Percentiles rank a stretch among this genome's conserved stretches.
These are phyloP conservation scores for Chlamydomonas sphaeroides DNA, from an alignment of 139 green algal genomes.

Conservation along the genomic window DNA sequence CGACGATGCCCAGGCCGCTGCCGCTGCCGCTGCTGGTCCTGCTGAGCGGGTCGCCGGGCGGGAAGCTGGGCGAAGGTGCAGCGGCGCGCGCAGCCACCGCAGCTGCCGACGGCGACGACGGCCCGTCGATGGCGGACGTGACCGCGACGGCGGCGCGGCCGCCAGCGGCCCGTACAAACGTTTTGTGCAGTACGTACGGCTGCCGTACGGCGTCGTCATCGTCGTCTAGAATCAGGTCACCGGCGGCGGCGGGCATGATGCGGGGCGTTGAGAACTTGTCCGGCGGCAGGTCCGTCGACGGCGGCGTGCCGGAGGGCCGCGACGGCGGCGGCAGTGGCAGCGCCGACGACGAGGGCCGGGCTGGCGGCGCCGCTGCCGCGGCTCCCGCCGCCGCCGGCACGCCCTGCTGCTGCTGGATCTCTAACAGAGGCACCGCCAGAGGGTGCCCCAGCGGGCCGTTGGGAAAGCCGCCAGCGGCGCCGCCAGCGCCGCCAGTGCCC, in stretches of 20 bases:
- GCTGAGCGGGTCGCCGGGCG: conserved; percentile 2
- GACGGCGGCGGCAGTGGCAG: not conserved
- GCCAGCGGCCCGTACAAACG: not conserved
- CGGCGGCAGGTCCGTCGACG: conserved; percentile 6
- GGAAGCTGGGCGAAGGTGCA: not conserved
- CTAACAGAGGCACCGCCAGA: not conserved
- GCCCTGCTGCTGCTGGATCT: not conserved
- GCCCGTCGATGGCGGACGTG: not conserved
- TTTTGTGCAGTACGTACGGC: conserved; percentile 20
- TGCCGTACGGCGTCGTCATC: not conserved
- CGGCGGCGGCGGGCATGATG: not conserved
- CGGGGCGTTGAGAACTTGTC: conserved; percentile 22
- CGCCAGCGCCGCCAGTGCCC: no score
- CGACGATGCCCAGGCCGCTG: not conserved
- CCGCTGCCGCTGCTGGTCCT: conserved; percentile 13
- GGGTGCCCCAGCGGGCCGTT: not conserved
- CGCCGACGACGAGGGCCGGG: no score
- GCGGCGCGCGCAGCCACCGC: not conserved
- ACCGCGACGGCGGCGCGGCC: not conserved
- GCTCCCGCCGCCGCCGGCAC: no score
- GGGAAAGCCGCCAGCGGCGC: not conserved
- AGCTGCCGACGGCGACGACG: not conserved
- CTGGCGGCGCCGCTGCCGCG: not conserved
- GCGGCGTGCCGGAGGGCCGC: not conserved
- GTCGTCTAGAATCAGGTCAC: not conserved